Base-by-base conservation (phyloP, 2,329 filamentous ascomycete genomes). In the Aureobasidium sp. region DNA sequence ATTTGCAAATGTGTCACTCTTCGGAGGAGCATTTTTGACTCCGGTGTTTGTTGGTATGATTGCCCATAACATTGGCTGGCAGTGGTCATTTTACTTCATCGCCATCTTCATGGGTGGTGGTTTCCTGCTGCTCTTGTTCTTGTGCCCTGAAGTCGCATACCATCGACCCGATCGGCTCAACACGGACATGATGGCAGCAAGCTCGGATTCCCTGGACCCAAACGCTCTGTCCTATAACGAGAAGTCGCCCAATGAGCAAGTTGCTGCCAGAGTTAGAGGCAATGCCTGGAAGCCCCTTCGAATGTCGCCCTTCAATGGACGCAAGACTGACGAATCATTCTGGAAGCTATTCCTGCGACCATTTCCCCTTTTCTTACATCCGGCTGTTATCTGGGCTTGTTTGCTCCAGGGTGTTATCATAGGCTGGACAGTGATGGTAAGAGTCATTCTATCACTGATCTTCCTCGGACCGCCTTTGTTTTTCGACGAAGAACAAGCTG, bases 381-480 rank as follows among this genome's bases (percentile, higher is more conserved):
- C 91, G 0, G 90, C 89, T 7, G 90, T 97, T 67, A 74, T 95
- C 44, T 96, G 91, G 89, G 81, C 82, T 16, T 85, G 82, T 68
- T 79, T 97, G 3, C 90, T 92, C 54, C 92, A 96, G 79, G 92
- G 92, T 16, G 85, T 89, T 5, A 84, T 96, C 70, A 96, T 97
- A 69, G 93, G 92, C 66, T 97, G 93, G 92, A 96, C 92, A 1
- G 90, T 97, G 16, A 90, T 97, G 70, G 93, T 96, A 66, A 88
- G 90, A 61, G 87, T 94, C 64, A 85, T 94, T 66, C 77, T 95
- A 48, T 88, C 87, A n/a, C 84, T 87, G 63, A 86, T 95, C 66
- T 93, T 94, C 76, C 81, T 95, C 50, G 86, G 87, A 2, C 87
- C 88, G 2, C 90, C 90, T 0, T 83, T 92, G 44, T 94, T 85